Conservation (phyloP, 139 green algal genomes). For the Closterium sp. region DNA sequence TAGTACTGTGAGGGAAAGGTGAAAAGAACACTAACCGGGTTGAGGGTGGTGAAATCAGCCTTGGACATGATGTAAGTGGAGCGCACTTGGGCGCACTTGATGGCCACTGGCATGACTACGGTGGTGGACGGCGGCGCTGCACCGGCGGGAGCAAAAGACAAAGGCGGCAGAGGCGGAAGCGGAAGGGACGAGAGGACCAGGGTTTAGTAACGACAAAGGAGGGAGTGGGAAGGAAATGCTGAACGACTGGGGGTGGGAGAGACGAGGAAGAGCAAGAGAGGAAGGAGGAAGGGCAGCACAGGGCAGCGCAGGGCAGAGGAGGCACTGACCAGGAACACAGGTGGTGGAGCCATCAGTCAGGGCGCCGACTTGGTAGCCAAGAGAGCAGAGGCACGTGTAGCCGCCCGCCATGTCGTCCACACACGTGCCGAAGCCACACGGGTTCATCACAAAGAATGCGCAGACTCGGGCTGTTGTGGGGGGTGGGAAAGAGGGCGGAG, state of each 20-base stretch:
- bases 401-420: not conserved
- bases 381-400: slow-evolving; percentile 26
- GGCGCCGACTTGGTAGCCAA: not conserved
- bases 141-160: too few relatives aligned
- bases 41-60: not conserved
- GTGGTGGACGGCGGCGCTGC: not conserved
- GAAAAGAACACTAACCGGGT: not conserved
- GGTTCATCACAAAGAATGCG: slow-evolving; percentile 11
- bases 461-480: not conserved
- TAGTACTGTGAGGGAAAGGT: too few relatives aligned
- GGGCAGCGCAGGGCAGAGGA: not conserved
- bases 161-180: too few relatives aligned
- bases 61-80: not conserved
- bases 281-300: not conserved
- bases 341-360: not conserved
- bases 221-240: not conserved
- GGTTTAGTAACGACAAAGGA: too few relatives aligned
- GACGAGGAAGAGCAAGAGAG: not conserved
- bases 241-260: not conserved
- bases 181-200: not conserved
- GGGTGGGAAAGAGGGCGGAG: not conserved
- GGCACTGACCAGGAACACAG: slow-evolving; percentile 12
- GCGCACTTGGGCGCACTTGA: not conserved
- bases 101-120: not conserved
- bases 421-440: slow-evolving; percentile 12